These are phyloP conservation scores for Nannochloris sp. DNA, from an alignment of 139 green algal species.

Conservation along the genomic window DNA sequence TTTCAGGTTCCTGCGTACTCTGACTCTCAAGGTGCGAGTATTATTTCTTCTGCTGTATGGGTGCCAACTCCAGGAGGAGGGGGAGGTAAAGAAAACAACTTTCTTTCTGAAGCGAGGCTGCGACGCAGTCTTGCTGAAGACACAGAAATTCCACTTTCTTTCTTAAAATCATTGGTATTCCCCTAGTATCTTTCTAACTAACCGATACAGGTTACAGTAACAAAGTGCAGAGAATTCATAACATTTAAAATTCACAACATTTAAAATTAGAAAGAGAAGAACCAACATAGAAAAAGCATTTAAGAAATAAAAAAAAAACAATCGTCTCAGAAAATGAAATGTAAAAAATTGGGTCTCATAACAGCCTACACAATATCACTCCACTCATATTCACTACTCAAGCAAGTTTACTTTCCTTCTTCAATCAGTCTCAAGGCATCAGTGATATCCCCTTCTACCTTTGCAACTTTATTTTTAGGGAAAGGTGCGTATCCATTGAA, in stretches of 20 bases:
- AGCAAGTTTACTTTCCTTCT: conserved; percentile 32
- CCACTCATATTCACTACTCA: too few species aligned
- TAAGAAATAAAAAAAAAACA: background rate
- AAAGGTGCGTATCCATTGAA: conserved; percentile 42
- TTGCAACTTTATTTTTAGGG: conserved; percentile 27
- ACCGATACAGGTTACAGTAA: too few species aligned
- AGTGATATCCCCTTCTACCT: conserved; percentile 26
- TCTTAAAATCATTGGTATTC: conserved; percentile 3
- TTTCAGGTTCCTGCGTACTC: too few species aligned
- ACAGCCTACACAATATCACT: background rate
- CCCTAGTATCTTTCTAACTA: too few species aligned
- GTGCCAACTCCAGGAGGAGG: too few species aligned
- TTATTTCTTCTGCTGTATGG: too few species aligned
- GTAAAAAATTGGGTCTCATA: background rate
- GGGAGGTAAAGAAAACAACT: too few species aligned
- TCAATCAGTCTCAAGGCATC: conserved; percentile 22
- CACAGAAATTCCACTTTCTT: conserved; percentile 6
- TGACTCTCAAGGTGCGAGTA: too few species aligned
- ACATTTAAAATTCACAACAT: background rate
- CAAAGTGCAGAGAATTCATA: too few species aligned
- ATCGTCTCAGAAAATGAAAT: background rate
- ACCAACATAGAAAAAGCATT: background rate
- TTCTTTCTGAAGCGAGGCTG: background rate
- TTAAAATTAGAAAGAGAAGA: background rate
- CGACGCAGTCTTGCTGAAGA: conserved; percentile 2